Conservation (phyloP, 2,329 filamentous ascomycete species). For the Plectosphaerella sp. region DNA sequence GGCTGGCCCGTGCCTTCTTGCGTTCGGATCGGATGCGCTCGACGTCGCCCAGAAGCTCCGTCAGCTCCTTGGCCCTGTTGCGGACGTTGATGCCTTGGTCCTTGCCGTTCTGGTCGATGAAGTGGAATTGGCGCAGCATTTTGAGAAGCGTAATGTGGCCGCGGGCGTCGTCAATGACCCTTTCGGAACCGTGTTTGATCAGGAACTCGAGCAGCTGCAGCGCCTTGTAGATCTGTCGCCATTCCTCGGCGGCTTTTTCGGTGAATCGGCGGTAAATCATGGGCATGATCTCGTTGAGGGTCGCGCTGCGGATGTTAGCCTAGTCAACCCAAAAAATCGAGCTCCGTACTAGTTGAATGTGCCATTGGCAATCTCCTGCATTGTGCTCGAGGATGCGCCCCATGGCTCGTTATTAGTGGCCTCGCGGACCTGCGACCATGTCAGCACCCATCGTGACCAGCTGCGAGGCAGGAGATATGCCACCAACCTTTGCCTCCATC, state of each 20-base stretch:
- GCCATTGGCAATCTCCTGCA: slow-evolving; percentile 97
- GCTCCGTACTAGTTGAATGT: slow-evolving; percentile 90
- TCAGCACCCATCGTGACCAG: slow-evolving; percentile 3
- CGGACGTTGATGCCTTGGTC: slow-evolving; percentile 97
- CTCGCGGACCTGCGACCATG: slow-evolving; percentile 70
- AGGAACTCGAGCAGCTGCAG: slow-evolving; percentile 95
- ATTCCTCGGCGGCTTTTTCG: slow-evolving; percentile 96
- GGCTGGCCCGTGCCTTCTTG: slow-evolving; percentile 87
- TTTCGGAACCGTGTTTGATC: slow-evolving; percentile 95
- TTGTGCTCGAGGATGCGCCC: slow-evolving; percentile 77
- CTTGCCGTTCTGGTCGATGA: slow-evolving; percentile 92
- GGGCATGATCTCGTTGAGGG: slow-evolving; percentile 98
- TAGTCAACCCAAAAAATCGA: not conserved
- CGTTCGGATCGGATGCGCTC: slow-evolving; percentile 76
- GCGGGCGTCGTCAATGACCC: slow-evolving; percentile 94
- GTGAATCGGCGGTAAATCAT: slow-evolving; percentile 99
- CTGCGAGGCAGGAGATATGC: not conserved
- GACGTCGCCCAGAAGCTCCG: slow-evolving; percentile 88
- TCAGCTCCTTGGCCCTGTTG: slow-evolving; percentile 92
- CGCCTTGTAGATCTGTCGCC: slow-evolving; percentile 98
- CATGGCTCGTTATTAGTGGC: slow-evolving; percentile 99
- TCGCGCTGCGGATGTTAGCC: slow-evolving; percentile 57
- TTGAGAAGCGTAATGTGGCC: slow-evolving; percentile 93
- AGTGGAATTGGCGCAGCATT: slow-evolving; percentile 98
- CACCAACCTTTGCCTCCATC: slow-evolving; percentile 68